A percentile compares a stretch with the other conserved stretches of the same genome.
These are phyloP conservation scores for Lodderomyces theae DNA, from an alignment of 1,139 yeast species.

Conservation along the genomic window DNA sequence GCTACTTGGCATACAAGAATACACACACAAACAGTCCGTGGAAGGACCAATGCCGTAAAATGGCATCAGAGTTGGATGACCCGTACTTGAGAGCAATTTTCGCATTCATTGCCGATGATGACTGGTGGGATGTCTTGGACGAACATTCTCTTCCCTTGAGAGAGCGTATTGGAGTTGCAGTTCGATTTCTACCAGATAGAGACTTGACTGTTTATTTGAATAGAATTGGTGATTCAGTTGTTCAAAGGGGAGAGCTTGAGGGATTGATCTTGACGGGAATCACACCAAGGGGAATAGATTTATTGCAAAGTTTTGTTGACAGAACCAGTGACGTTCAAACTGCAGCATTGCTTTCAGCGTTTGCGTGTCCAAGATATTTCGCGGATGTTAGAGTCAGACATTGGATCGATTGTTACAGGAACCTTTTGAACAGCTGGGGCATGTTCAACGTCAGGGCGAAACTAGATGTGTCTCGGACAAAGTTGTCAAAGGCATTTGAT, in stretches of 20 bases:
- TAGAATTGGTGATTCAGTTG: slow-evolving; percentile 68
- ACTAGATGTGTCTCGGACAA: slow-evolving; percentile 77
- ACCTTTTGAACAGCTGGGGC: slow-evolving; percentile 81
- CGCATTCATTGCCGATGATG: slow-evolving; percentile 90
- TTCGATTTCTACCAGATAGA: slow-evolving; percentile 76
- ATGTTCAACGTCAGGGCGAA: slow-evolving; percentile 74
- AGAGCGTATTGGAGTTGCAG: slow-evolving; percentile 87
- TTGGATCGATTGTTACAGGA: slow-evolving; percentile 77
- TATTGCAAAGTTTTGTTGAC: slow-evolving; percentile 84
- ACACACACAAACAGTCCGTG: slow-evolving; percentile 71
- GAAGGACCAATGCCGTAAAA: slow-evolving; percentile 87
- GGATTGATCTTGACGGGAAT: slow-evolving; percentile 89
- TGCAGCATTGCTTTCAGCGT: slow-evolving; percentile 76
- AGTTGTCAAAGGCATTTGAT: slow-evolving; percentile 52
- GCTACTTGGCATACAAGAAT: slow-evolving; percentile 75
- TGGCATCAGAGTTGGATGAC: slow-evolving; percentile 83
- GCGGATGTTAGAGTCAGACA: slow-evolving; percentile 64
- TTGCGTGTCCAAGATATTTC: slow-evolving; percentile 82
- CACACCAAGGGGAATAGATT: slow-evolving; percentile 76
- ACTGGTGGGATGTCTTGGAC: slow-evolving; percentile 95
- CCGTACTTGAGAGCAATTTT: slow-evolving; percentile 90
- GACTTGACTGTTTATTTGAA: slow-evolving; percentile 69
- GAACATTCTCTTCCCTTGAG: slow-evolving; percentile 84
- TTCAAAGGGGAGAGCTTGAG: slow-evolving; percentile 79
- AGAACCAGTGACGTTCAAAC: slow-evolving; percentile 92